Conservation (phyloP, 306 rosid genomes). For the Prunus padus region DNA sequence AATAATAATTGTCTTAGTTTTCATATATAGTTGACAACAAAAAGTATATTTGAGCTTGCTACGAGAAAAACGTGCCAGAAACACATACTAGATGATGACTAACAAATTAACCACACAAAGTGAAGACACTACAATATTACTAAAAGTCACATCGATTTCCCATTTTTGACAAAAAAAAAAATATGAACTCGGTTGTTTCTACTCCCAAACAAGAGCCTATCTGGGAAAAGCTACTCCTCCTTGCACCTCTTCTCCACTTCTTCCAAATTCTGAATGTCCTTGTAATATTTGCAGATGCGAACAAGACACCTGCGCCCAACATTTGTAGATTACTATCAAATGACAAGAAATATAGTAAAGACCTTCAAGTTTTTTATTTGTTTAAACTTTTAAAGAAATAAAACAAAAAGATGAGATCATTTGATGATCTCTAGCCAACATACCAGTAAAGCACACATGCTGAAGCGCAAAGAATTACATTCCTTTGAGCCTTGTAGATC, state of each 20-base stretch:
- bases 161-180: neutral
- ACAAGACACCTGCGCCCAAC: conserved; percentile 57
- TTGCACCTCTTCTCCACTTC: conserved; percentile 85
- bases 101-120: neutral
- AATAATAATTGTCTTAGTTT: neutral
- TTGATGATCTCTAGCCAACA: conserved; percentile 11
- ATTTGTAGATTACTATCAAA: conserved; percentile 12
- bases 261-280: conserved; percentile 77
- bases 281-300: conserved; percentile 72
- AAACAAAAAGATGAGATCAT: neutral
- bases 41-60: neutral
- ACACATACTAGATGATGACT: conserved; percentile 1
- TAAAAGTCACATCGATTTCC: neutral
- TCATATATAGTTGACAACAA: neutral
- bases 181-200: conserved; percentile 1
- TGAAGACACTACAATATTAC: neutral
- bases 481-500: conserved; percentile 96
- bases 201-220: conserved; percentile 2
- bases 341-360: neutral
- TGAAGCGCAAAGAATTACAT: conserved; percentile 68
- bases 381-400: neutral
- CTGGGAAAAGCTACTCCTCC: conserved; percentile 45
- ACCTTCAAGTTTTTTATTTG: neutral
- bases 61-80: neutral
- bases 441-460: conserved; percentile 93